Evolutionary conservation across 805 yeast species (phyloP).

Genomic region (Schizosaccharomyces lindneri): DNA sequence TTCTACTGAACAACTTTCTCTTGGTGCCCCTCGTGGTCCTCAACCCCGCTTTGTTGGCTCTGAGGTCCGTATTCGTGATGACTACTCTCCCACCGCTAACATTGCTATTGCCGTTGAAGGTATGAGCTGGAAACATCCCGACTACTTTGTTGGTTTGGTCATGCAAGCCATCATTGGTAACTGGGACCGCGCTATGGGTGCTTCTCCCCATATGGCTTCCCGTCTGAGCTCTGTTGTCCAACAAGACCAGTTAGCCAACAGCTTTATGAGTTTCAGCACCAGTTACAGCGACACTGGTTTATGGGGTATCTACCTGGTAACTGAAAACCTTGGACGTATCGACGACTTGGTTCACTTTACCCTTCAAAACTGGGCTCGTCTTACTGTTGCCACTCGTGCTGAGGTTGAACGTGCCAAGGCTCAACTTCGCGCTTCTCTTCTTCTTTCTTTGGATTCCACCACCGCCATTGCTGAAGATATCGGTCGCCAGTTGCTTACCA

Average conservation of each 20-base stretch:
- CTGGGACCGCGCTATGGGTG: conserved; percentile 85
- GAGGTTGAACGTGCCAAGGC: conserved; percentile 90
- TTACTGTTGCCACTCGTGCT: conserved; percentile 55
- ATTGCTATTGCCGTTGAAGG: conserved; percentile 93
- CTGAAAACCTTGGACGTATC: conserved; percentile 48
- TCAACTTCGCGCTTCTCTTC: conserved; percentile 74
- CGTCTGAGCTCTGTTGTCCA: conserved; percentile 48
- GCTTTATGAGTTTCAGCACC: conserved; percentile 89
- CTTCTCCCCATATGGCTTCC: conserved; percentile 65
- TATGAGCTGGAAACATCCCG: conserved; percentile 89
- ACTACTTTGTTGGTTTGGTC: conserved; percentile 80
- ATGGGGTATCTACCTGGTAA: conserved; percentile 86
- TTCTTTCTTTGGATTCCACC: conserved; percentile 76
- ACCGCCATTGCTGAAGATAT: conserved; percentile 94
- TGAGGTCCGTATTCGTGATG: conserved; percentile 64
- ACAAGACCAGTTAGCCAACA: conserved; percentile 51
- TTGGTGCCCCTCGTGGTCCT: conserved; percentile 47
- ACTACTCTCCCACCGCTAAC: conserved; percentile 66
- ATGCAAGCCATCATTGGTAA: conserved; percentile 93
- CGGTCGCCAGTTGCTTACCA: conserved; percentile 88
- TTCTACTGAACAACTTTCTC: conserved; percentile 31
- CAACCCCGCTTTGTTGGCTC: conserved; percentile 67
- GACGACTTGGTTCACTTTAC: conserved; percentile 49
- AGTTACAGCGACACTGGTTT: conserved; percentile 92
- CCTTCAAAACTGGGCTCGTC: conserved; percentile 67